Evolutionary conservation across 2,329 filamentous ascomycete genomes (phyloP).

Genomic region (Grosmannia huntii): DNA sequence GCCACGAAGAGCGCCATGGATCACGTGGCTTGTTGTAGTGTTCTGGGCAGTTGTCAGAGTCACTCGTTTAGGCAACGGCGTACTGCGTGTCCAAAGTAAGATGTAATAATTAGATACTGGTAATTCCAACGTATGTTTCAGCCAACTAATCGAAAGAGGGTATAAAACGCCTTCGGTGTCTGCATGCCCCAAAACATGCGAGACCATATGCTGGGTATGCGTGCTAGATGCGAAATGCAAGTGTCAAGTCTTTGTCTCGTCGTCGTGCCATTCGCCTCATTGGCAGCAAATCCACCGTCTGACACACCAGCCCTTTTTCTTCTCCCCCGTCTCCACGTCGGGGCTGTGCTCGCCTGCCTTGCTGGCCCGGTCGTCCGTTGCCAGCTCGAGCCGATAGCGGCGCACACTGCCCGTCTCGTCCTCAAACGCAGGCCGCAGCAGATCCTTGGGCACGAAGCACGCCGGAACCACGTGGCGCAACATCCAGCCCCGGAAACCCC

Average conservation of each 20-base stretch:
- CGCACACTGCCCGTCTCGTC: slow-evolving; percentile 52
- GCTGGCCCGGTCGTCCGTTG: slow-evolving; percentile 26
- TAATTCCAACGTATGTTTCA: not conserved
- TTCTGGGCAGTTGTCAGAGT: too few species aligned
- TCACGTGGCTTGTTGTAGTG: not conserved
- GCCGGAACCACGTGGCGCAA: slow-evolving; percentile 45
- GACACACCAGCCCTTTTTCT: slow-evolving; percentile 1
- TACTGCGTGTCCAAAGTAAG: too few species aligned
- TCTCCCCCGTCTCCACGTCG: not conserved
- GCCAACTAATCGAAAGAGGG: not conserved
- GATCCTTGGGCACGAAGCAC: slow-evolving; percentile 41
- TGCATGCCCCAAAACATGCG: not conserved
- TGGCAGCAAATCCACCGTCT: not conserved
- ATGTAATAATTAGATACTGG: not conserved
- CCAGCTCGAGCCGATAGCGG: slow-evolving; percentile 46
- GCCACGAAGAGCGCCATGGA: slow-evolving; percentile 5
- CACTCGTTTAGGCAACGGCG: too few species aligned
- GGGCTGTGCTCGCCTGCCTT: slow-evolving; percentile 4
- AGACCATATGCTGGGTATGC: not conserved
- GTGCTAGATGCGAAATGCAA: not conserved
- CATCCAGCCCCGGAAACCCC: slow-evolving; percentile 48
- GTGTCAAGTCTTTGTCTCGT: not conserved
- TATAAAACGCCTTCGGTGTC: slow-evolving; percentile 3
- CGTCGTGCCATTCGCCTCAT: not conserved
- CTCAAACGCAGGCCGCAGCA: slow-evolving; percentile 41